Percentiles rank a stretch among this genome's conserved stretches.
Evolutionary conservation across 2,329 filamentous ascomycete genomes (phyloP).

Genomic region (Verticillium isaacii): DNA sequence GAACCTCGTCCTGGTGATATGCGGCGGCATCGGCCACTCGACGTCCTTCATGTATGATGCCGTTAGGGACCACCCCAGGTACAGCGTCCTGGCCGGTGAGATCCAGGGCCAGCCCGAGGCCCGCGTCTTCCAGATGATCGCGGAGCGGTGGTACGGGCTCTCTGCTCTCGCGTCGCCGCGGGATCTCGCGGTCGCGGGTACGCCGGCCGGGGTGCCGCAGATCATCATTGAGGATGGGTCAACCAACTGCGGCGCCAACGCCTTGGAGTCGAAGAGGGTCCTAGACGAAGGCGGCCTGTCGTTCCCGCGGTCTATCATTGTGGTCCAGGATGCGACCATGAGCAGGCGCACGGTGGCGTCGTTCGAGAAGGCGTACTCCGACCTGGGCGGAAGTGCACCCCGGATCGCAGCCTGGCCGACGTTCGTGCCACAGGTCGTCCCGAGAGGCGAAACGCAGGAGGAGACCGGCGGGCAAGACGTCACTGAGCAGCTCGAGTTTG

Average conservation of each 20-base stretch:
- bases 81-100: conserved; percentile 16
- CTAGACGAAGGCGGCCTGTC: conserved; percentile 23
- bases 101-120: conserved; percentile 32
- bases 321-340: conserved; percentile 43
- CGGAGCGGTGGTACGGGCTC: conserved; percentile 21
- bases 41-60: conserved; percentile 35
- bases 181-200: not conserved
- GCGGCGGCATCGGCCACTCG: conserved; percentile 40
- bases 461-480: not conserved
- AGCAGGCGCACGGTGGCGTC: conserved; percentile 32
- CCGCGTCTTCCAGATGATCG: conserved; percentile 28
- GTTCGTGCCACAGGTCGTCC: conserved; percentile 5
- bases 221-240: conserved; percentile 37
- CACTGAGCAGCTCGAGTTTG: not conserved
- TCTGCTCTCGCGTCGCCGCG: not conserved
- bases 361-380: conserved; percentile 31
- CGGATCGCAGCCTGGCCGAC: conserved; percentile 7
- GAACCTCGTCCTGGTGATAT: conserved; percentile 26
- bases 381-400: not conserved
- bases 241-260: conserved; percentile 41
- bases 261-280: conserved; percentile 26
- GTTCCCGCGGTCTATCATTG: conserved; percentile 19
- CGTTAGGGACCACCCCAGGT: conserved; percentile 24
- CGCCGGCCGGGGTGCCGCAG: not conserved
- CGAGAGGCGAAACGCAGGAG: not conserved